Evolutionary conservation across 345 rosid genomes (phyloP).

Genomic region (Melaleuca quinquenervia): DNA sequence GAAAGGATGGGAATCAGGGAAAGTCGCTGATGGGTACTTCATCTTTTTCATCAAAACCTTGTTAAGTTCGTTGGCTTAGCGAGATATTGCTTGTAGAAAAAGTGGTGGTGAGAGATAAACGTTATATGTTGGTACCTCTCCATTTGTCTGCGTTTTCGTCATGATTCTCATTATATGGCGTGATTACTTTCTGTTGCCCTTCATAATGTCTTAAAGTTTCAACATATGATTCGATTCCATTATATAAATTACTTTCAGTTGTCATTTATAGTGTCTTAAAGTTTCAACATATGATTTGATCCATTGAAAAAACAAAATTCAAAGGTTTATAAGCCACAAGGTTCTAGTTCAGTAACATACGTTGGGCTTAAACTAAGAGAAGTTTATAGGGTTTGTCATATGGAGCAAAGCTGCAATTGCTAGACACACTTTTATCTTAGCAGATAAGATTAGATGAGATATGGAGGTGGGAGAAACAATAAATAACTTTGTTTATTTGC

Average conservation of each 20-base stretch:
- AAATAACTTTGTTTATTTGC: background rate
- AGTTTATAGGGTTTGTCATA: background rate
- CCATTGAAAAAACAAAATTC: background rate
- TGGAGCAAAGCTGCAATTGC: background rate
- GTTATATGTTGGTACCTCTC: no score
- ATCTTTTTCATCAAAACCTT: background rate
- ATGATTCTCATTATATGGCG: no score
- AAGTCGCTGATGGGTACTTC: no score
- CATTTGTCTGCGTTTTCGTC: no score
- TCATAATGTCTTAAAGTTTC: background rate
- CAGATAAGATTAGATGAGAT: background rate
- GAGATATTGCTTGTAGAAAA: background rate
- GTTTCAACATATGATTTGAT: background rate
- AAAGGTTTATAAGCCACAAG: background rate
- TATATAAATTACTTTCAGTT: no score
- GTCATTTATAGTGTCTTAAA: no score
- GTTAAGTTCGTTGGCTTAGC: background rate
- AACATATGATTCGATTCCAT: no score
- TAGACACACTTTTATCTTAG: background rate
- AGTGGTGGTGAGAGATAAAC: no score
- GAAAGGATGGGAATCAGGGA: no score
- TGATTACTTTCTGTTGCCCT: background rate
- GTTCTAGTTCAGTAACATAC: accelerated
- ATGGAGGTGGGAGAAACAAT: background rate
- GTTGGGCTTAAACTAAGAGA: background rate